phyloP scores from a whole-genome alignment of 106 monocot genomes.

The Hemerocallis citrina region DNA sequence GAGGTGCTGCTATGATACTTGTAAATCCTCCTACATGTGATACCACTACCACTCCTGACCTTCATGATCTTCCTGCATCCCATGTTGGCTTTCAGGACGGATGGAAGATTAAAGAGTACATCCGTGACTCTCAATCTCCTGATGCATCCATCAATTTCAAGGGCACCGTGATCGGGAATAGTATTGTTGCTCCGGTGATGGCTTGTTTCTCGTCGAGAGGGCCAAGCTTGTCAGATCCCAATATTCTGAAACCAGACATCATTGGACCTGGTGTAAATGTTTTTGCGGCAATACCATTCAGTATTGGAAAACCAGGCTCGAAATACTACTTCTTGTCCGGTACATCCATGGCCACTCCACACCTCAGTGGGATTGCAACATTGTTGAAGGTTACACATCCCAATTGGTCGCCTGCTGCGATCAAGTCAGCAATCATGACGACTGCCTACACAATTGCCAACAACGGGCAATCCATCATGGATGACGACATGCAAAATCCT shows the following conservation, averaged over 20 bases:
- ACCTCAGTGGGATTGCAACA: conserved; percentile 27
- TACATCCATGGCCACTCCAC: conserved; percentile 29
- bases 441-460: conserved; percentile 16
- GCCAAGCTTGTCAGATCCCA: conserved; percentile 2
- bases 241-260: conserved; percentile 12
- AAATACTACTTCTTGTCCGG: conserved; percentile 29
- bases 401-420: conserved; percentile 30
- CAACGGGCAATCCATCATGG: conserved; percentile 10
- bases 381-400: conserved; percentile 26
- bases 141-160: neutral
- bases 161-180: conserved; percentile 7
- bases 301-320: neutral
- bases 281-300: conserved; percentile 6
- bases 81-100: conserved; percentile 3
- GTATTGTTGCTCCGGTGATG: neutral
- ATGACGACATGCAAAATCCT: conserved; percentile 7
- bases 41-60: conserved; percentile 4
- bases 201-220: conserved; percentile 16
- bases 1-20: conserved; percentile 24
- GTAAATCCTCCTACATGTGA: neutral
- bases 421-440: conserved; percentile 47
- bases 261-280: conserved; percentile 5
- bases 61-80: conserved; percentile 24
- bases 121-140: conserved; percentile 2
- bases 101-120: neutral